Conservation (phyloP, 352 stramenopile species). For the Aphanomyces euteiches region DNA sequence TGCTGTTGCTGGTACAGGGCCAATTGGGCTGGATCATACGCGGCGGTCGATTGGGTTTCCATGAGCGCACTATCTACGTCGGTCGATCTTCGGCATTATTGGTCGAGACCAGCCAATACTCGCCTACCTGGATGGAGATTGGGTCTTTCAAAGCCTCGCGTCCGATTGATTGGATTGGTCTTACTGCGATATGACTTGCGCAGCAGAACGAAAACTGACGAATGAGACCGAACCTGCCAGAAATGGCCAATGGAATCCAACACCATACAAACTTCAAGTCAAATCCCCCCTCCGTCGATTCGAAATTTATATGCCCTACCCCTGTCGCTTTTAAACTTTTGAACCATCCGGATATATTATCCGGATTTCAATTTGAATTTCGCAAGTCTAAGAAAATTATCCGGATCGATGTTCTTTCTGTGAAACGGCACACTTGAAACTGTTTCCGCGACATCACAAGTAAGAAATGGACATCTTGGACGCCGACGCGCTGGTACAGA, state of each 20-base stretch:
- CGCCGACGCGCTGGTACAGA: slow-evolving; percentile 38
- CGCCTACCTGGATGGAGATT: slow-evolving; percentile 20
- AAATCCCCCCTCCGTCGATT: slow-evolving; percentile 9
- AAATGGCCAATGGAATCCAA: slow-evolving; percentile 26
- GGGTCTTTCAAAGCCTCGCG: slow-evolving; percentile 2
- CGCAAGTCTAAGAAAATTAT: neutral
- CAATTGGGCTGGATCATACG: slow-evolving; percentile 42
- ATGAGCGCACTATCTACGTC: slow-evolving; percentile 8
- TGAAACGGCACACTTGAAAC: slow-evolving; percentile 5
- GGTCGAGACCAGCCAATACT: slow-evolving; percentile 28
- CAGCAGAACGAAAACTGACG: slow-evolving; percentile 29
- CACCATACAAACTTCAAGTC: slow-evolving; percentile 30
- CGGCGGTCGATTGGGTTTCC: slow-evolving; percentile 26
- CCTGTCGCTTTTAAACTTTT: slow-evolving; percentile 25
- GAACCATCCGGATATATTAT: slow-evolving; percentile 26
- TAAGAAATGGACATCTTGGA: slow-evolving; percentile 39
- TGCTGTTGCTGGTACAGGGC: slow-evolving; percentile 76
- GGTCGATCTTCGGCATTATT: slow-evolving; percentile 11
- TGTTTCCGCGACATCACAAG: neutral
- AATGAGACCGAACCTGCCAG: slow-evolving; percentile 20
- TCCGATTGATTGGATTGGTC: neutral
- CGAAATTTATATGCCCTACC: slow-evolving; percentile 18
- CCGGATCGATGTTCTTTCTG: neutral
- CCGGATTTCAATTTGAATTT: neutral
- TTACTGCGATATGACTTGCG: slow-evolving; percentile 29